phyloP scores from a whole-genome alignment of 2,329 filamentous ascomycete genomes.

The Lachnellula willkommii region DNA sequence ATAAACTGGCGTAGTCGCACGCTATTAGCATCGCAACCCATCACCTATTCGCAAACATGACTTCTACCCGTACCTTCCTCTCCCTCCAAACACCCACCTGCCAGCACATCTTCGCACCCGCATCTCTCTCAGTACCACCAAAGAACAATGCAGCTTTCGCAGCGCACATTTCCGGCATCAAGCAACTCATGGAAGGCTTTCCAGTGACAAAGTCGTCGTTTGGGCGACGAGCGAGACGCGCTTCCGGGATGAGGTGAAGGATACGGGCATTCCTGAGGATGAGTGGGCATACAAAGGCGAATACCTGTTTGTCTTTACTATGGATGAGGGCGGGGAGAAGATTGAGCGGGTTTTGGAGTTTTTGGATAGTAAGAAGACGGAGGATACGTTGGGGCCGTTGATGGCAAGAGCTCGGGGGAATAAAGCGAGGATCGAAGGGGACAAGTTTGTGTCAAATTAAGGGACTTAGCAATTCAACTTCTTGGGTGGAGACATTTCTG shows the following conservation, averaged over 20 bases:
- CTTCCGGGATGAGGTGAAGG: slow-evolving; percentile 27
- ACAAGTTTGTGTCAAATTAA: too few species aligned
- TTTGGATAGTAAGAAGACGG: slow-evolving; percentile 25
- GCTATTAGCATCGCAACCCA: not conserved
- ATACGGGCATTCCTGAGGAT: slow-evolving; percentile 1
- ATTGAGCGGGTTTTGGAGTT: slow-evolving; percentile 31
- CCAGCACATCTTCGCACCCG: slow-evolving; percentile 4
- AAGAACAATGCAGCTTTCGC: not conserved
- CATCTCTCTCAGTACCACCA: not conserved
- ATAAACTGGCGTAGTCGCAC: not conserved
- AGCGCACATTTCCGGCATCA: not conserved
- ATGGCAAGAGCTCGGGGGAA: too few species aligned
- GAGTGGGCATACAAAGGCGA: slow-evolving; percentile 31
- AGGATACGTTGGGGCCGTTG: too few species aligned
- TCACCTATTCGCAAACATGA: not conserved
- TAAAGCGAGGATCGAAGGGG: too few species aligned
- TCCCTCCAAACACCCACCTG: slow-evolving; percentile 1
- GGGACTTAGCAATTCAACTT: too few species aligned
- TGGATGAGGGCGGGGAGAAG: slow-evolving; percentile 28
- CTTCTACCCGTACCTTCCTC: slow-evolving; percentile 1
- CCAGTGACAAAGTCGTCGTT: slow-evolving; percentile 25
- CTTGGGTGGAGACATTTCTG: too few species aligned
- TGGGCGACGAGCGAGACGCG: slow-evolving; percentile 26
- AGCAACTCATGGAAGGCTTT: slow-evolving; percentile 16
- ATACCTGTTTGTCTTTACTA: slow-evolving; percentile 31